A percentile compares a stretch with the other conserved stretches of the same genome.
phyloP scores from a whole-genome alignment of 805 yeast genomes.

The Yarrowia porcina region DNA sequence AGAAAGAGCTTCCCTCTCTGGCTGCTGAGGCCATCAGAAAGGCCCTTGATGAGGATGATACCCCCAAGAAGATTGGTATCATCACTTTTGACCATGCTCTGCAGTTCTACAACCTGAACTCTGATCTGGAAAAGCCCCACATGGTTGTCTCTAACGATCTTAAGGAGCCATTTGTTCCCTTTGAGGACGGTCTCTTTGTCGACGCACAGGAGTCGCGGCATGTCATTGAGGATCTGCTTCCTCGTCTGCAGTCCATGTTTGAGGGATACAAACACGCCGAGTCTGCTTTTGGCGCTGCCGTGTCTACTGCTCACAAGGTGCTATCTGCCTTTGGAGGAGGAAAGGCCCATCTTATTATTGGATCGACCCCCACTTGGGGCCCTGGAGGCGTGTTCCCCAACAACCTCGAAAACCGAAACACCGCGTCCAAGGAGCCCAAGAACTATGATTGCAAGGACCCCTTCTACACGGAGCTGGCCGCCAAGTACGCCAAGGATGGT shows the following conservation, averaged over 20 bases:
- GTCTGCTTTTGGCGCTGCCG: conserved; percentile 76
- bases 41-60: conserved; percentile 44
- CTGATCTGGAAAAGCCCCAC: conserved; percentile 53
- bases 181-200: conserved; percentile 69
- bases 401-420: conserved; percentile 28
- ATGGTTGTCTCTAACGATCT: conserved; percentile 65
- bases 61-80: conserved; percentile 56
- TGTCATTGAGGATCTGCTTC: conserved; percentile 65
- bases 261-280: conserved; percentile 48
- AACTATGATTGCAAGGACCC: conserved; percentile 57
- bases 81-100: conserved; percentile 70
- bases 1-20: conserved; percentile 58
- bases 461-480: conserved; percentile 59
- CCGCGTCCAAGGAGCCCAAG: conserved; percentile 47
- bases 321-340: conserved; percentile 62
- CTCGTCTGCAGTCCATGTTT: conserved; percentile 50
- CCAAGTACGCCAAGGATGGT: conserved; percentile 52
- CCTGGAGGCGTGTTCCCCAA: conserved; percentile 38
- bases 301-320: conserved; percentile 62
- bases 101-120: conserved; percentile 67
- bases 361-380: conserved; percentile 75
- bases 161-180: conserved; percentile 79
- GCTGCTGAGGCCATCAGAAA: conserved; percentile 68
- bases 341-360: conserved; percentile 65
- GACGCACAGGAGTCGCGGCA: conserved; percentile 65